phyloP scores from a whole-genome alignment of 108 stramenopile species.

The Mayamaea pseudoterrestris region DNA sequence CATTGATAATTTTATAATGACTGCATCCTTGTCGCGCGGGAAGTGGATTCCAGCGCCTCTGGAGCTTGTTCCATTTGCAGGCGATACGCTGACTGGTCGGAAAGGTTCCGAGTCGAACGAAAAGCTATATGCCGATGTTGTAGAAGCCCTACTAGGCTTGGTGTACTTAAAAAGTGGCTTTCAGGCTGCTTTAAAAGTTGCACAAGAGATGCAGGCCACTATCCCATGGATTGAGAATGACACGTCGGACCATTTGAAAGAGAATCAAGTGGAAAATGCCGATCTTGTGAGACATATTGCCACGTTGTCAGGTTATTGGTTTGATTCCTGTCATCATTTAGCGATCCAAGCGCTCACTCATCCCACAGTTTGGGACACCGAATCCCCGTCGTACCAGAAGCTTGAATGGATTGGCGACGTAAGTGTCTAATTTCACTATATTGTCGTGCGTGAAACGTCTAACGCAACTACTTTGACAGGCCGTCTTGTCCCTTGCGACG shows the following conservation, averaged over 20 bases:
- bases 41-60: conserved; percentile 32
- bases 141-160: conserved; percentile 44
- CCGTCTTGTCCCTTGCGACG: conserved; percentile 40
- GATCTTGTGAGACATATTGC: no score
- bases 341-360: conserved; percentile 47
- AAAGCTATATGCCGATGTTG: conserved; percentile 41
- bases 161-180: conserved; percentile 38
- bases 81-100: neutral
- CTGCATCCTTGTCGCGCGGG: conserved; percentile 18
- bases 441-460: no score
- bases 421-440: no score
- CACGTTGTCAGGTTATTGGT: no score
- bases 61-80: conserved; percentile 3
- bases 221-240: conserved; percentile 17
- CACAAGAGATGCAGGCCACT: conserved; percentile 27
- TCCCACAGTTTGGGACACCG: conserved; percentile 31
- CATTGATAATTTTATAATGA: conserved; percentile 26
- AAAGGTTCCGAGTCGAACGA: neutral
- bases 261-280: no score
- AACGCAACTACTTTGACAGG: no score
- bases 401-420: conserved; percentile 65
- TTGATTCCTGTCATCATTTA: conserved; percentile 15
- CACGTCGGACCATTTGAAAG: neutral
- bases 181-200: conserved; percentile 17
- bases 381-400: conserved; percentile 42